A percentile compares a stretch with the other conserved stretches of the same genome.
Evolutionary conservation across 805 yeast genomes (phyloP).

Genomic region (Candida dendrica): DNA sequence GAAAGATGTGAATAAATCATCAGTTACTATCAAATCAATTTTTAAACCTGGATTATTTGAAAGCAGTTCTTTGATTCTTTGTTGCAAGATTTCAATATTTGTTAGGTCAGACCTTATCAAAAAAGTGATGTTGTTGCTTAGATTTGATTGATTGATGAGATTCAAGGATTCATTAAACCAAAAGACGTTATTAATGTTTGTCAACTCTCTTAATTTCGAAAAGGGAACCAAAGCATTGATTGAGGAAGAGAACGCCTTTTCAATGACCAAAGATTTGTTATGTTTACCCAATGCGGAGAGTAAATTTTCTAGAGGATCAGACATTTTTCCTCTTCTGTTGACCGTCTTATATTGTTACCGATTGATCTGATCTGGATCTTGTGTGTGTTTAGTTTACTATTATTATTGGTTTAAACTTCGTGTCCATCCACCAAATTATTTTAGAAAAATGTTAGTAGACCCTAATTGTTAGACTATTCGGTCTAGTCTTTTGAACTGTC

Average conservation of each 20-base stretch:
- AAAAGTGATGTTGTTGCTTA: slow-evolving; percentile 14
- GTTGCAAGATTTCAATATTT: slow-evolving; percentile 10
- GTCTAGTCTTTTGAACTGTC: too few relatives aligned
- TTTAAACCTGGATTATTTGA: slow-evolving; percentile 7
- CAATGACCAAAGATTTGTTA: slow-evolving; percentile 29
- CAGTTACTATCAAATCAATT: slow-evolving; percentile 23
- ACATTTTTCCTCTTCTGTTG: not conserved
- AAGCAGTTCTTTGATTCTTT: slow-evolving; percentile 12
- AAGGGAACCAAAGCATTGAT: slow-evolving; percentile 52
- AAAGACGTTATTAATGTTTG: slow-evolving; percentile 39
- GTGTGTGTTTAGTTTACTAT: too few relatives aligned
- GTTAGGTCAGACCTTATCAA: slow-evolving; percentile 15
- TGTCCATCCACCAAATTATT: too few relatives aligned
- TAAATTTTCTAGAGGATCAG: slow-evolving; percentile 3
- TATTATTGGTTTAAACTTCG: too few relatives aligned
- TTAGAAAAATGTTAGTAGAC: too few relatives aligned
- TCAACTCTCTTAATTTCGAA: slow-evolving; percentile 40
- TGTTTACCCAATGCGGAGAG: slow-evolving; percentile 16
- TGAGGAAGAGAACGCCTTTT: slow-evolving; percentile 37
- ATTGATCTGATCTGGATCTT: not conserved
- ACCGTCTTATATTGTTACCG: too few relatives aligned
- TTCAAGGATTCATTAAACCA: slow-evolving; percentile 32
- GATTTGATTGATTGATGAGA: slow-evolving; percentile 2
- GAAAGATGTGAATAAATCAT: slow-evolving; percentile 29
- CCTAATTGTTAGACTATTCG: too few relatives aligned